Evolutionary conservation across 2,329 filamentous ascomycete genomes (phyloP).

Genomic region (Fusarium azukiicola): DNA sequence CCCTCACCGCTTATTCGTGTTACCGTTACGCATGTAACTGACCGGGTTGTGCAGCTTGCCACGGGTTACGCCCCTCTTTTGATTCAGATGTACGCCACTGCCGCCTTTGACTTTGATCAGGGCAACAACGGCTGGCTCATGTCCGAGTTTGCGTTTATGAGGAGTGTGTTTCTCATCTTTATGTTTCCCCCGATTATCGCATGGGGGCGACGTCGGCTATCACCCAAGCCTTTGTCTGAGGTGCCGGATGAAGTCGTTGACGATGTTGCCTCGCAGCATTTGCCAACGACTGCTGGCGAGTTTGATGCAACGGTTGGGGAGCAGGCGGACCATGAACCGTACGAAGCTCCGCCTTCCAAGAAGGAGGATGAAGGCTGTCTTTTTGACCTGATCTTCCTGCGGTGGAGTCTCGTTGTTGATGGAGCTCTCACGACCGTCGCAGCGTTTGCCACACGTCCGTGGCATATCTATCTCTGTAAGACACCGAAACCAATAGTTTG

Average conservation of each 20-base stretch:
- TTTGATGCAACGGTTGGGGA: slow-evolving; percentile 66
- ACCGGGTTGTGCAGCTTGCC: slow-evolving; percentile 68
- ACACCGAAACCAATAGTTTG: neutral
- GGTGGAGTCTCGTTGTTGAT: slow-evolving; percentile 83
- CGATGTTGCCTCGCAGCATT: slow-evolving; percentile 30
- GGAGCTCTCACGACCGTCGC: slow-evolving; percentile 82
- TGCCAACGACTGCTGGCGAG: slow-evolving; percentile 64
- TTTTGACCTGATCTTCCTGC: slow-evolving; percentile 85
- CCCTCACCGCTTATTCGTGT: neutral
- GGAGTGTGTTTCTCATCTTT: slow-evolving; percentile 76
- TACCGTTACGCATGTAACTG: neutral
- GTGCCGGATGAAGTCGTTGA: slow-evolving; percentile 30
- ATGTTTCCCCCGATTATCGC: slow-evolving; percentile 76
- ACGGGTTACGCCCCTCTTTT: slow-evolving; percentile 84
- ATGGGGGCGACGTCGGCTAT: slow-evolving; percentile 60
- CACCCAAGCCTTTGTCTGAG: neutral
- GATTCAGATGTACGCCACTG: slow-evolving; percentile 79
- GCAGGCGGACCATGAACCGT: slow-evolving; percentile 69
- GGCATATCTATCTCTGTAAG: slow-evolving; percentile 84
- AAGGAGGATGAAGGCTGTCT: slow-evolving; percentile 71
- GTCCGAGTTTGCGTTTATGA: slow-evolving; percentile 76
- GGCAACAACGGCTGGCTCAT: slow-evolving; percentile 78
- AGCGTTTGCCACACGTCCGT: slow-evolving; percentile 80
- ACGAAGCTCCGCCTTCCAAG: slow-evolving; percentile 51
- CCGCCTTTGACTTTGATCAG: slow-evolving; percentile 76